A percentile compares a stretch with the other conserved stretches of the same genome.
Evolutionary conservation across 2,329 filamentous ascomycete species (phyloP).

Genomic region (Blastomyces silverae): DNA sequence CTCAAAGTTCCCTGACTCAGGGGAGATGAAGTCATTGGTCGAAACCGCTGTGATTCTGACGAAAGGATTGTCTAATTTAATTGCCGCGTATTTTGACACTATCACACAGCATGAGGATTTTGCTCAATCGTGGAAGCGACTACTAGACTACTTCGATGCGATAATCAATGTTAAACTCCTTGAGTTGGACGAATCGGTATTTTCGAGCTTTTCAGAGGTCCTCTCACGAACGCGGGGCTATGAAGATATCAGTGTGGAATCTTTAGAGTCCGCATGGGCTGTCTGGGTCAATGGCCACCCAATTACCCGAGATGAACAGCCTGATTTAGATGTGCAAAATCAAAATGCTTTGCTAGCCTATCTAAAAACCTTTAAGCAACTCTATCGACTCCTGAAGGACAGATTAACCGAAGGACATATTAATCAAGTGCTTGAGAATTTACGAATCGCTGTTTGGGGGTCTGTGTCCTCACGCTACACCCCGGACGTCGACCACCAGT

Average conservation of each 20-base stretch:
- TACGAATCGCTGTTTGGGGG: conserved; percentile 64
- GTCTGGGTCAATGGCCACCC: conserved; percentile 65
- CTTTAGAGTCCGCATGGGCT: conserved; percentile 59
- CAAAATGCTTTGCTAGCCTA: conserved; percentile 84
- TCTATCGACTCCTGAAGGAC: conserved; percentile 67
- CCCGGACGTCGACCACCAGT: conserved; percentile 35
- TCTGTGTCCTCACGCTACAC: conserved; percentile 49
- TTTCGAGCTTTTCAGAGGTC: conserved; percentile 59
- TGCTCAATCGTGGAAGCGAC: conserved; percentile 64
- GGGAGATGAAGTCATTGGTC: conserved; percentile 54
- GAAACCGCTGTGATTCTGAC: conserved; percentile 69
- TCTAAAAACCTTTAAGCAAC: conserved; percentile 63
- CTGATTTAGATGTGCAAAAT: conserved; percentile 53
- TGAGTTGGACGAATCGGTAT: conserved; percentile 65
- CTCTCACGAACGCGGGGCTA: conserved; percentile 44
- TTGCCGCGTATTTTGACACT: conserved; percentile 68
- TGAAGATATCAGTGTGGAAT: conserved; percentile 40
- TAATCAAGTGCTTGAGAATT: conserved; percentile 60
- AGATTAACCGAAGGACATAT: conserved; percentile 58
- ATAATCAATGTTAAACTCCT: conserved; percentile 58
- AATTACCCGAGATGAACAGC: conserved; percentile 37
- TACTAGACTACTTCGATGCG: conserved; percentile 61
- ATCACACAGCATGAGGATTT: conserved; percentile 62
- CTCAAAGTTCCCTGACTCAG: conserved; percentile 24
- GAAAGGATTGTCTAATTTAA: conserved; percentile 63